These are phyloP conservation scores for Aspergillus puulaauensis DNA, from an alignment of 2,329 filamentous ascomycete species.

Conservation along the genomic window DNA sequence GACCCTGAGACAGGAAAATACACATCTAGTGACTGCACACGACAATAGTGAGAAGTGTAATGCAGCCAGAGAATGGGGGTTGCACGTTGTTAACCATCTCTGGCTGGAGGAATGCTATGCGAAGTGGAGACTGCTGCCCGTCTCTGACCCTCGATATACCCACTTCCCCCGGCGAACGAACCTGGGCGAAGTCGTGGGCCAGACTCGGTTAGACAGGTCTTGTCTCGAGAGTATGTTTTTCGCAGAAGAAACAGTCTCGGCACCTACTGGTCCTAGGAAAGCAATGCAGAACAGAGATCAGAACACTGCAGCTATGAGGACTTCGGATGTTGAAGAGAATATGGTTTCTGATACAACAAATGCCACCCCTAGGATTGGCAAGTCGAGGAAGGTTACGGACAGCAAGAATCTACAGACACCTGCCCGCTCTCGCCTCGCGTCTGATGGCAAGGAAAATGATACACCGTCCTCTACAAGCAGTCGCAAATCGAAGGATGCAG, in stretches of 20 bases:
- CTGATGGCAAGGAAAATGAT: constrained; percentile 76
- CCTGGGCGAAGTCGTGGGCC: constrained; percentile 86
- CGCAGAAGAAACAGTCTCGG: constrained; percentile 27
- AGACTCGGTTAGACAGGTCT: constrained; percentile 75
- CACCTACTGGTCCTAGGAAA: constrained; percentile 18
- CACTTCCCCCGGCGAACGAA: constrained; percentile 89
- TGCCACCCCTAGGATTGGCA: constrained; percentile 29
- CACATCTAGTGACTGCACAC: constrained; percentile 89
- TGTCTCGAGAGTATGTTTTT: constrained; percentile 71
- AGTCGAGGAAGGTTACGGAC: constrained; percentile 29
- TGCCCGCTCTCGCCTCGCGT: constrained; percentile 49
- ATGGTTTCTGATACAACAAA: constrained; percentile 16
- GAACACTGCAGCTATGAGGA: constrained; percentile 25
- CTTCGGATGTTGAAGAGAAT: constrained; percentile 20
- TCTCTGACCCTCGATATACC: constrained; percentile 74
- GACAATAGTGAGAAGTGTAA: constrained; percentile 88
- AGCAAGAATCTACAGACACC: constrained; percentile 52
- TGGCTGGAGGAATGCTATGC: constrained; percentile 98
- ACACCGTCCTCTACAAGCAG: constrained; percentile 75
- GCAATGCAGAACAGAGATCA: constrained; percentile 39
- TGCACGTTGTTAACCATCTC: constrained; percentile 87
- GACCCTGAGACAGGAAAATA: constrained; percentile 93
- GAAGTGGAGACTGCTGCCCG: constrained; percentile 72
- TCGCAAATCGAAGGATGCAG: constrained; percentile 84
- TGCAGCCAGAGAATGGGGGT: constrained; percentile 88